A percentile compares a stretch with the other conserved stretches of the same genome.
phyloP scores from a whole-genome alignment of 208 protist species.

The Herpetomonas tarakana region DNA sequence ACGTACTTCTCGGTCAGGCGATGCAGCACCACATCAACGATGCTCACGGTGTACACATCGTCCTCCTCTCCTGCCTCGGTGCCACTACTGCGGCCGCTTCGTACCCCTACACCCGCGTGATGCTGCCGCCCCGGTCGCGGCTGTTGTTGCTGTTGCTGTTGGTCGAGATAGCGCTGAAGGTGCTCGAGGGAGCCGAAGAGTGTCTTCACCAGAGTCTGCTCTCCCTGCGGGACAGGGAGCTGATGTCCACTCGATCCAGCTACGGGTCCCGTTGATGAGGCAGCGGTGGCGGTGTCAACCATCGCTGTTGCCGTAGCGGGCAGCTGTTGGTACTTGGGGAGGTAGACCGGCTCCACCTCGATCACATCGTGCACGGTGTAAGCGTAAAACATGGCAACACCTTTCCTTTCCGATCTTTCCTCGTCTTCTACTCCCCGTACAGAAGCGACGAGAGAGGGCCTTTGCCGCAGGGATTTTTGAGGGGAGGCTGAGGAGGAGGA shows the following conservation, averaged over 20 bases:
- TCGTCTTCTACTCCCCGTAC: too few species aligned
- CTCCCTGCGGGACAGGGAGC: background rate
- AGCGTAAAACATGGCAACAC: conserved; percentile 64
- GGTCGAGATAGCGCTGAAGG: background rate
- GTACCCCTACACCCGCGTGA: too few species aligned
- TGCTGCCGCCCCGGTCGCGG: too few species aligned
- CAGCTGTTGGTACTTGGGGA: conserved; percentile 18
- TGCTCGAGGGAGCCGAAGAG: background rate
- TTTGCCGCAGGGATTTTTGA: too few species aligned
- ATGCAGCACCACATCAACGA: conserved; percentile 60
- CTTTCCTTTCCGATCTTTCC: too few species aligned
- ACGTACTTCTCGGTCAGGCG: conserved; percentile 83
- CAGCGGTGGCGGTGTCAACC: background rate
- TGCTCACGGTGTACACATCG: conserved; percentile 23
- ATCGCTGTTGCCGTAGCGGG: background rate
- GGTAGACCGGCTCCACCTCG: conserved; percentile 83
- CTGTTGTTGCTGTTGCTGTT: background rate
- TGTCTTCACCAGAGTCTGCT: background rate
- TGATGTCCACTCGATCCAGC: too few species aligned
- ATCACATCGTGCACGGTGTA: conserved; percentile 72
- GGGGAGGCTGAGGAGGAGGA: too few species aligned
- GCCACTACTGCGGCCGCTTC: background rate
- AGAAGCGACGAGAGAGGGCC: too few species aligned
- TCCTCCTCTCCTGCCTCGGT: conserved; percentile 1
- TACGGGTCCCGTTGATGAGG: background rate